A percentile compares a stretch with the other conserved stretches of the same genome.
Evolutionary conservation across 2,329 filamentous ascomycete genomes (phyloP).

Genomic region (Cladosporium colombiae): DNA sequence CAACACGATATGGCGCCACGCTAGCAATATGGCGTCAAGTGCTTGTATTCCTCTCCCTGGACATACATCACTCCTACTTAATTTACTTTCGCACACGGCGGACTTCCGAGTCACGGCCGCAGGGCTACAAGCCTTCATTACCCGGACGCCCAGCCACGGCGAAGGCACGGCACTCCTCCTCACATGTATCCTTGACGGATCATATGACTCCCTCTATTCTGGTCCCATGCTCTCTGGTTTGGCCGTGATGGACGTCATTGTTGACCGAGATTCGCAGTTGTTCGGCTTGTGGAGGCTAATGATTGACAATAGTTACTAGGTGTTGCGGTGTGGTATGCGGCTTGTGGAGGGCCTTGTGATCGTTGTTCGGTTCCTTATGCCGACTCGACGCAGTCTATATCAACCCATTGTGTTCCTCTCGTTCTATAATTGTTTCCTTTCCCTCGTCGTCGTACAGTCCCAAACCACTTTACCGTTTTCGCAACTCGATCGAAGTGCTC

Average conservation of each 20-base stretch:
- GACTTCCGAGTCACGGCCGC: neutral
- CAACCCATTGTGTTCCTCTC: neutral
- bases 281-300: conserved; percentile 9
- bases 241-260: conserved; percentile 11
- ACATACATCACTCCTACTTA: neutral
- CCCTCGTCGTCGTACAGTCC: neutral
- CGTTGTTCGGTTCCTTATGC: neutral
- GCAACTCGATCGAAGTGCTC: neutral
- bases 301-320: conserved; percentile 8
- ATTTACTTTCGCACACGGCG: neutral
- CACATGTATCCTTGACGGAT: conserved; percentile 2
- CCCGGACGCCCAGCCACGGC: neutral
- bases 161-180: neutral
- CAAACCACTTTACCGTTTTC: neutral
- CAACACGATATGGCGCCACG: neutral
- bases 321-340: conserved; percentile 5
- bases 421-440: neutral
- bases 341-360: conserved; percentile 1
- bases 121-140: neutral
- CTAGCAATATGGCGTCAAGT: neutral
- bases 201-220: neutral
- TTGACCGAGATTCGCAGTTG: neutral
- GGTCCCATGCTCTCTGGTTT: conserved; percentile 2
- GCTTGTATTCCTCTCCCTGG: conserved; percentile 3
- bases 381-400: conserved; percentile 9